Base-by-base conservation (phyloP, 1,284 basidiomycete species). In the Trichosporon asahii region DNA sequence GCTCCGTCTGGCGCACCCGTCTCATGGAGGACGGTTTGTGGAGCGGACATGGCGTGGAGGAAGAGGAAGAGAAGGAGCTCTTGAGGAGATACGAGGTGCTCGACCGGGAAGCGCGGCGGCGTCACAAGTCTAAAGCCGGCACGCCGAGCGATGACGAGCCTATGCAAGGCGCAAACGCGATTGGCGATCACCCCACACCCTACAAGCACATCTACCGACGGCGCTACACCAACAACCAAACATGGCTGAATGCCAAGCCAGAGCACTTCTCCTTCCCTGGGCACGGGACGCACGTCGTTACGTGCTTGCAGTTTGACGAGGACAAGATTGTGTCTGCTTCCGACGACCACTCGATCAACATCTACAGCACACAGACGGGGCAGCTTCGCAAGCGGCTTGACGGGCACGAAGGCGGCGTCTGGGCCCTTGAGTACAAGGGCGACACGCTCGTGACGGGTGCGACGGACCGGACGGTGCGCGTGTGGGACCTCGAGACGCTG, bases 401-500 rank as follows among this genome's bases (percentile, higher is more conserved):
- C 69, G 95, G 95, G 2, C 95, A 98, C 79, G 92, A 95, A 78
- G 95, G 95, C 55, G 95, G 95, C 37, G 94, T 98, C 2, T 98
- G 95, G 95, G 95, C 95, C 8, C 86, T 98, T 23, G 82, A 86
- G 75, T 86, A 86, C 75, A 90, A 91, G 79, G 85, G 83, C 63
- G 91, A 96, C 78, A 91, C 90, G 1, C 88, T 98, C 12, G 95
- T 98, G 72, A 94, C 91, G 72, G 95, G 95, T 21, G 93, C 92
- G 40, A 98, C 95, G 5, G 95, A 98, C 84, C 89, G 95, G 37
- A 96, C 93, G 1, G 92, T 98, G 49, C 89, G 95, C 60, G 91
- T 97, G 65, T 98, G 95, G 95, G 90, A 96, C 80, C 85, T 97
- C 66, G 85, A 87, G 40, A 90, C 88, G 9, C 91, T 91, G 2